A percentile compares a stretch with the other conserved stretches of the same genome.
These are phyloP conservation scores for Solanum chacoense DNA, from an alignment of 305 asterid species.

Conservation along the genomic window DNA sequence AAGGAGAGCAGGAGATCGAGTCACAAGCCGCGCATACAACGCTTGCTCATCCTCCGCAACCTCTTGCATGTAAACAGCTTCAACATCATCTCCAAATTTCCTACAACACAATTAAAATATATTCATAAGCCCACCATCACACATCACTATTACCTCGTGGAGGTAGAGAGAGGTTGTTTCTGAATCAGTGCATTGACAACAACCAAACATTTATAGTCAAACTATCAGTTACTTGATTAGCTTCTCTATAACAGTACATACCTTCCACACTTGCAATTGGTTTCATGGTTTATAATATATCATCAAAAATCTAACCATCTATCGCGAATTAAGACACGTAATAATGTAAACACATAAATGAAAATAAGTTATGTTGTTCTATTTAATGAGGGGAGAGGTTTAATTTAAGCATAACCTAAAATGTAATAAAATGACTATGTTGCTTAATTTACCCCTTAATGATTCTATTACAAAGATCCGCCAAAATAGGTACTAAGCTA, in stretches of 20 bases:
- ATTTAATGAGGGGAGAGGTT: background rate
- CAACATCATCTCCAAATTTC: constrained; percentile 60
- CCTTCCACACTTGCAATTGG: background rate
- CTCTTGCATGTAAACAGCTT: constrained; percentile 52
- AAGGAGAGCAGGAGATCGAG: constrained; percentile 16
- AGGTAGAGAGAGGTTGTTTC: background rate
- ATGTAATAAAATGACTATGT: background rate
- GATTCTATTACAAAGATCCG: background rate
- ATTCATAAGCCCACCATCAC: background rate
- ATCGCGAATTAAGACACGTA: background rate
- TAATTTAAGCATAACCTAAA: background rate
- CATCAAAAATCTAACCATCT: background rate
- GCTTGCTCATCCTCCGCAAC: constrained; percentile 43
- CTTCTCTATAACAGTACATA: background rate
- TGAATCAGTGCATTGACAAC: background rate
- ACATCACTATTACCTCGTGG: background rate
- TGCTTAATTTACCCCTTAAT: background rate
- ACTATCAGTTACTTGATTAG: background rate
- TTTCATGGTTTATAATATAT: background rate
- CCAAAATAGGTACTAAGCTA: background rate
- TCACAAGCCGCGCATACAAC: constrained; percentile 50
- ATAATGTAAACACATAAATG: background rate
- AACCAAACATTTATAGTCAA: background rate
- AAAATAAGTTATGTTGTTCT: background rate
- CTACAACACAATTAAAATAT: constrained; percentile 9